Evolutionary conservation across 805 yeast genomes (phyloP), one percentile per base, ranked within the genome.

Genomic region (Monosporozyma aquatica): DNA sequence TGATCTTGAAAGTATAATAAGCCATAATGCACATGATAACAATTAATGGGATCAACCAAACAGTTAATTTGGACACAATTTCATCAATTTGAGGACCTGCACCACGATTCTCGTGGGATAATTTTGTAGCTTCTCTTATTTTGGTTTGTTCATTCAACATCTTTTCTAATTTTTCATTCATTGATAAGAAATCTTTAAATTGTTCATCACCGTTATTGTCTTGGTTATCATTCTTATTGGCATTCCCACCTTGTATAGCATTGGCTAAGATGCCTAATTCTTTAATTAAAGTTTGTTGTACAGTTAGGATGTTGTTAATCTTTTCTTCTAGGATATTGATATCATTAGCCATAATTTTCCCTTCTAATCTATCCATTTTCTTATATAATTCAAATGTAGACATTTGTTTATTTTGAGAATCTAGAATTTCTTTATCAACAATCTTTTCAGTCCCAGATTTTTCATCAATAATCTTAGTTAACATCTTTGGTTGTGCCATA

Each of bases 401-500:
- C 23, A 55, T 38, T 43, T 51, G 42, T 18, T 53, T 51, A 23
- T 50, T 47, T 18, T 50, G 45, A 3, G 54, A 50, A 36, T 59
- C 62, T 23, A 52, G 46, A 2, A 48, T 46, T 17, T 56, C 56
- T 40, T 52, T 54, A 37, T 61, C 64, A 5, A 58, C 53, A 13
- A 58, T 47, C 10, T 61, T 56, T 28, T 58, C 62, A 25, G 54
- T 50, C 1, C 65, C 69, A 6, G 66, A 59, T 4, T 64, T 61
- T 27, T 62, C 44, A 36, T 66, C 62, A 10, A 68, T 61, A 33
- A 65, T 61, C 49, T 74, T 66, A 10, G 72, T 64, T 20, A 69
- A 57, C 11, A 74, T 66, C 43, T 68, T 70, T 24, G 77, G 73
- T 47, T 70, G 73, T 2, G 55, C 57, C 52, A 70, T 70, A 13